These are phyloP conservation scores for Scutellaria baicalensis DNA, from an alignment of 257 asterid species.

Conservation along the genomic window DNA sequence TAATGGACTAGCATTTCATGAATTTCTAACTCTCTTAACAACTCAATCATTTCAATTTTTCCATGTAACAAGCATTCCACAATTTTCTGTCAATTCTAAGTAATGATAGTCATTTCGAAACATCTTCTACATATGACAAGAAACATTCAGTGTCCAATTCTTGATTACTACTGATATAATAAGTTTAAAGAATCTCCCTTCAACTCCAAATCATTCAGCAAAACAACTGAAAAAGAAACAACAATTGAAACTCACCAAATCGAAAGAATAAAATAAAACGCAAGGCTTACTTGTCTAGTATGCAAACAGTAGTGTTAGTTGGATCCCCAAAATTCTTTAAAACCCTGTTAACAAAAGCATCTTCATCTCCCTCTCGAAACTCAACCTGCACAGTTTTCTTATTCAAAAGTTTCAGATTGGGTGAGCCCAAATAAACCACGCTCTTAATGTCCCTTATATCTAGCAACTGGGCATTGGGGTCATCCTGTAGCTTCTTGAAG, in stretches of 20 bases:
- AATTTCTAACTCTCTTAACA: neutral
- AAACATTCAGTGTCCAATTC: neutral
- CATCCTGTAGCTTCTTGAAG: conserved; percentile 73
- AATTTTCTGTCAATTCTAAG: neutral
- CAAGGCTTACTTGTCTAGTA: conserved; percentile 84
- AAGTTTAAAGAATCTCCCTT: neutral
- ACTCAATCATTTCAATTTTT: conserved; percentile 1
- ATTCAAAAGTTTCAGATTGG: conserved; percentile 64
- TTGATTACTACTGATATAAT: neutral
- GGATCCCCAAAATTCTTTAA: conserved; percentile 57
- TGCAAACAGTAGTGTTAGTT: conserved; percentile 43
- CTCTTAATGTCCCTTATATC: conserved; percentile 81
- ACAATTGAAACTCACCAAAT: neutral
- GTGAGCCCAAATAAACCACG: conserved; percentile 50
- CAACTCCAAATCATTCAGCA: neutral
- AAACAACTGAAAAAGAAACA: neutral
- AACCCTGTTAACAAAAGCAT: conserved; percentile 59
- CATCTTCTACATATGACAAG: neutral
- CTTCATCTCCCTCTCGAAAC: conserved; percentile 69
- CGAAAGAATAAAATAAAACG: neutral
- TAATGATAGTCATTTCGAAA: neutral
- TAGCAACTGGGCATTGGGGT: conserved; percentile 57
- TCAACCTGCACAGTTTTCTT: conserved; percentile 63
- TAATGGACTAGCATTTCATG: neutral
- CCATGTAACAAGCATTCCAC: neutral